These are phyloP conservation scores for Wickerhamiella parazyma DNA, from an alignment of 805 yeast species.

Conservation along the genomic window DNA sequence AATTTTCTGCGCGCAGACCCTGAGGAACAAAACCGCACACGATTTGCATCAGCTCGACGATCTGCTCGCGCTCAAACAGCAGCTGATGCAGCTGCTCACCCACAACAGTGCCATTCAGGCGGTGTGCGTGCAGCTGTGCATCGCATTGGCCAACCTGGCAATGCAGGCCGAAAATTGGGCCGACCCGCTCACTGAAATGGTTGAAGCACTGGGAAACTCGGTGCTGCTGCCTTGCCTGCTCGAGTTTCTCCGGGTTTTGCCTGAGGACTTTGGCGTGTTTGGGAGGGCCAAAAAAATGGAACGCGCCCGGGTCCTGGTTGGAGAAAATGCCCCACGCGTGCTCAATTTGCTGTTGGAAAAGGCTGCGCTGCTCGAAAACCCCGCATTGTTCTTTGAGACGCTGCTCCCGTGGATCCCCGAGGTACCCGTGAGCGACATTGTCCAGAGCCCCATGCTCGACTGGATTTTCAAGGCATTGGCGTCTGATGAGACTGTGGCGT, in stretches of 20 bases:
- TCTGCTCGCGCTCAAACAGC: conserved; percentile 47
- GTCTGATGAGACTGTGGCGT: conserved; percentile 58
- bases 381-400: conserved; percentile 49
- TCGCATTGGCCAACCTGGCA: conserved; percentile 70
- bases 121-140: conserved; percentile 69
- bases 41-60: conserved; percentile 68
- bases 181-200: conserved; percentile 55
- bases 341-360: conserved; percentile 40
- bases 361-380: conserved; percentile 29
- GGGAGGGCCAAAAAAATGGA: conserved; percentile 28
- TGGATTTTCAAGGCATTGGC: conserved; percentile 51
- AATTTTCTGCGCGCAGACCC: conserved; percentile 82
- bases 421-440: conserved; percentile 57
- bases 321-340: conserved; percentile 54
- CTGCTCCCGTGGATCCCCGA: conserved; percentile 86
- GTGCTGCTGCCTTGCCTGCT: conserved; percentile 36
- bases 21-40: conserved; percentile 70
- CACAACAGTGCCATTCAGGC: conserved; percentile 37
- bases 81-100: conserved; percentile 45
- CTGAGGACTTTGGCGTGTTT: conserved; percentile 63
- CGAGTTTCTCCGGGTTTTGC: conserved; percentile 73
- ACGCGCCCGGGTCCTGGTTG: conserved; percentile 51
- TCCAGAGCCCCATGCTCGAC: conserved; percentile 50
- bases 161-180: conserved; percentile 67
- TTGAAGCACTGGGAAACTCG: conserved; percentile 30